Conservation (phyloP, 371 early-diverging fungal species). For the Lichtheimia hyalospora region DNA sequence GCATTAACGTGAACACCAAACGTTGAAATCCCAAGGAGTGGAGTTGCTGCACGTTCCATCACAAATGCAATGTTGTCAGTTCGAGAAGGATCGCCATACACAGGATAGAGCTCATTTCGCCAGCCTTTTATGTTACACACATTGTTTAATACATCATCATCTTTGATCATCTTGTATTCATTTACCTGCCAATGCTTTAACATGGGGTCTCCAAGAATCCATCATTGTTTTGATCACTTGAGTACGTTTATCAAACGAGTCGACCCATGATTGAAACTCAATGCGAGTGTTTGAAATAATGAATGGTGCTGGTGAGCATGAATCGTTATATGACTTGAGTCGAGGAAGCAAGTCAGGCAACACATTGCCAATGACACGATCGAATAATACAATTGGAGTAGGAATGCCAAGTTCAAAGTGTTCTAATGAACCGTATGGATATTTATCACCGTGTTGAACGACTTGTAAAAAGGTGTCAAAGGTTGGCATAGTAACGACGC, state of each 20-base stretch:
- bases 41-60: constrained; percentile 82
- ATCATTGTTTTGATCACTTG: constrained; percentile 33
- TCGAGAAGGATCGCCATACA: constrained; percentile 54
- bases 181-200: constrained; percentile 28
- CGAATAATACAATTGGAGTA: constrained; percentile 27
- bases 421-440: constrained; percentile 31
- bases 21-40: constrained; percentile 76
- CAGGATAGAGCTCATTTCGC: constrained; percentile 77
- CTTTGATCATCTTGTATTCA: neutral
- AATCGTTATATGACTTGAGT: constrained; percentile 31
- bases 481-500: too few relatives aligned
- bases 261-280: constrained; percentile 26
- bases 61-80: constrained; percentile 56
- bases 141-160: neutral
- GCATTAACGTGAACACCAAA: constrained; percentile 87
- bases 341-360: constrained; percentile 24
- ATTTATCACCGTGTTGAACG: constrained; percentile 43
- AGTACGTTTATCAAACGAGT: constrained; percentile 36
- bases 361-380: constrained; percentile 38
- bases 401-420: constrained; percentile 5
- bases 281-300: constrained; percentile 22
- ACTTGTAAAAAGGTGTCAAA: constrained; percentile 29
- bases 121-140: constrained; percentile 25
- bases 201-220: constrained; percentile 38
- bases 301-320: constrained; percentile 22